Base-by-base conservation (phyloP, 1,139 yeast genomes). In the Yamadazyma friedrichii region DNA sequence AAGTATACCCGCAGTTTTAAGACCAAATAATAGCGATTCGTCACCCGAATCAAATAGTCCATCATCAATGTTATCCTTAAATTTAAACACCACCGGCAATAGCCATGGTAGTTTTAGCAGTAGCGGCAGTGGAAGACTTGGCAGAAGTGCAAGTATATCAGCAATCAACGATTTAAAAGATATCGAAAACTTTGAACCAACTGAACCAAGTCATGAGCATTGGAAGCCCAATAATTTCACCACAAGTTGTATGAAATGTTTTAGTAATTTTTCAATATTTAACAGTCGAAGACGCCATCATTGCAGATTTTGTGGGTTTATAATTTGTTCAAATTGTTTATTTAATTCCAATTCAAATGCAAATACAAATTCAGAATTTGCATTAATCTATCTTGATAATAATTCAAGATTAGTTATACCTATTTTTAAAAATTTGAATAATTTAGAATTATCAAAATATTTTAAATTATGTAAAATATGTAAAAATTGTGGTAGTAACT, bases 241-340 rank as follows among this genome's bases (percentile, higher is more conserved):
- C 17, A 60, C 61, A 42, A 65, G 66, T 47, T 71, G 77, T 52
- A 67, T 67, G 70, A 64, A 62, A 46, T 71, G 76, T 49, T 67
- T 68, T 44, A 61, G 58, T 31, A 52, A 59, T 6, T 68, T 71
- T 48, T 65, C 68, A 16, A 61, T 56, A 38, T 58, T 68, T 33
- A 58, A 62, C 49, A 63, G 54, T 36, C 45, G 59, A 15, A 51
- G 73, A 36, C 54, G 74, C 36, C 77, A 71, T 51, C 76, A 71
- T 51, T 71, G 76, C 49, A 53, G 76, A 16, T 70, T 70, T 46
- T 71, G 76, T 50, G 77, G 77, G 2, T 52, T 58, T 39, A 58
- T 69, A 11, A 66, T 59, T 42, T 71, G 77, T 50, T 54, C 56
- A 20, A 61, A 57, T 38, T 71, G 77, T 45, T 52, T 70, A 41